Evolutionary conservation across 2,329 filamentous ascomycete species (phyloP), one percentile per base, ranked within the genome.

Genomic region (Diaporthe sp.): DNA sequence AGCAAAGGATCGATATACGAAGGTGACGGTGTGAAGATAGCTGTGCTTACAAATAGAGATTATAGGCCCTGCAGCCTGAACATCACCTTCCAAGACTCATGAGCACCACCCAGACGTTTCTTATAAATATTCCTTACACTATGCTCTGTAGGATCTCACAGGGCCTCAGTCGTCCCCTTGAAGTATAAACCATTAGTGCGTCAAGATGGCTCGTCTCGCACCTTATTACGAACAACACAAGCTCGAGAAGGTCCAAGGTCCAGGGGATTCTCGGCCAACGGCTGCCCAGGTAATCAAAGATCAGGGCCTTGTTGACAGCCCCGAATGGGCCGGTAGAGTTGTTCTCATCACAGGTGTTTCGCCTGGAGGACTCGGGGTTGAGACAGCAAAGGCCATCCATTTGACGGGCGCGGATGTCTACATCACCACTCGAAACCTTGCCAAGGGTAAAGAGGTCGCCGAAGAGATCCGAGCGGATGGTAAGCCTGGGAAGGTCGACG

Each of bases 311-410:
- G 37, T 74, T 28, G 76, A 77, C 42, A 76, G 76, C 53, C 46
- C 28, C 44, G 28, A 39, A 53, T 76, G 81, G 22, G 65, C 73
- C 25, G 83, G 81, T 75, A 84, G 84, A 77, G 80, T 81, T 17
- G 79, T 84, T 39, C 74, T 85, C 42, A 80, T 86, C 73, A 85
- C 84, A 7, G 84, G 84, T n/a, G 80, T 78, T 53, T 83, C 83
- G 8, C 82, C 82, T 4, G 83, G 83, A 25, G 79, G 55, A 22
- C 55, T 85, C 37, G 84, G 84, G 7, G 78, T 84, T 69, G 83
- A 84, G 75, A 85, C 83, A 4, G 83, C 81, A 25, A 80, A 80
- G 13, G 82, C 83, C 0, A 77, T 86, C 4, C 78, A 79, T 39
- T 67, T 73, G 10, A 85, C 84, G 3, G 83, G 83, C 12, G 83